Percentiles rank a stretch among this genome's conserved stretches.
phyloP scores from a whole-genome alignment of 257 asterid genomes.

The Cordia subcordata region DNA sequence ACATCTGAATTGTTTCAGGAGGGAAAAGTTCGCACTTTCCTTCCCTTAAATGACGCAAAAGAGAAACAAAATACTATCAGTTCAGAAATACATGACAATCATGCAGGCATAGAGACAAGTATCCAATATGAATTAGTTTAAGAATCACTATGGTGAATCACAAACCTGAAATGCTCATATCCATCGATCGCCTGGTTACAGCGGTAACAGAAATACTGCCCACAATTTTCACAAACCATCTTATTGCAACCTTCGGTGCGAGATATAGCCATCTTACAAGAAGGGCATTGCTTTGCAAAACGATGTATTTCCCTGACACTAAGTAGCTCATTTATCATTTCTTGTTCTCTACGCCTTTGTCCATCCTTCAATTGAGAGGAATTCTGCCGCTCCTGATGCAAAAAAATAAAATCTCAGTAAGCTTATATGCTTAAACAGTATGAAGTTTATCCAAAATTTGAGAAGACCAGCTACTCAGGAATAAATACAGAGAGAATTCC shows the following conservation, averaged over 20 bases:
- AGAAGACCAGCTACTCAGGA: too few relatives aligned
- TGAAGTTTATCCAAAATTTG: too few relatives aligned
- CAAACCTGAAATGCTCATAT: slow-evolving; percentile 86
- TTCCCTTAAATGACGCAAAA: slow-evolving; percentile 32
- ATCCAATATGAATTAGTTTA: neutral
- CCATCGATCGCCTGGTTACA: slow-evolving; percentile 66
- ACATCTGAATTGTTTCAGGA: slow-evolving; percentile 49
- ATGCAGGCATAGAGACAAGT: neutral
- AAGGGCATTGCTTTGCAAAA: slow-evolving; percentile 81
- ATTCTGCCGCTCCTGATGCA: slow-evolving; percentile 64
- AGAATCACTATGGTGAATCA: slow-evolving; percentile 3
- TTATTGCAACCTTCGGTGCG: slow-evolving; percentile 93
- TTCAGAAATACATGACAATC: neutral
- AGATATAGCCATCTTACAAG: slow-evolving; percentile 83
- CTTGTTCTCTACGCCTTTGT: slow-evolving; percentile 65
- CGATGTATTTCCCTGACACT: slow-evolving; percentile 50
- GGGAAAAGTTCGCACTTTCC: slow-evolving; percentile 71
- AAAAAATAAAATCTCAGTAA: slow-evolving; percentile 6
- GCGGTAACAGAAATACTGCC: slow-evolving; percentile 67
- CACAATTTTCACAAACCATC: slow-evolving; percentile 75
- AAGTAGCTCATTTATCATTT: slow-evolving; percentile 67
- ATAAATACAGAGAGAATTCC: too few relatives aligned
- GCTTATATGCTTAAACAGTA: too few relatives aligned
- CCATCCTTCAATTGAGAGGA: slow-evolving; percentile 41
- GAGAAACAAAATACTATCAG: slow-evolving; percentile 13